A percentile compares a stretch with the other conserved stretches of the same genome.
phyloP scores from a whole-genome alignment of 2,329 filamentous ascomycete genomes.

The Trichophyton rubrum region DNA sequence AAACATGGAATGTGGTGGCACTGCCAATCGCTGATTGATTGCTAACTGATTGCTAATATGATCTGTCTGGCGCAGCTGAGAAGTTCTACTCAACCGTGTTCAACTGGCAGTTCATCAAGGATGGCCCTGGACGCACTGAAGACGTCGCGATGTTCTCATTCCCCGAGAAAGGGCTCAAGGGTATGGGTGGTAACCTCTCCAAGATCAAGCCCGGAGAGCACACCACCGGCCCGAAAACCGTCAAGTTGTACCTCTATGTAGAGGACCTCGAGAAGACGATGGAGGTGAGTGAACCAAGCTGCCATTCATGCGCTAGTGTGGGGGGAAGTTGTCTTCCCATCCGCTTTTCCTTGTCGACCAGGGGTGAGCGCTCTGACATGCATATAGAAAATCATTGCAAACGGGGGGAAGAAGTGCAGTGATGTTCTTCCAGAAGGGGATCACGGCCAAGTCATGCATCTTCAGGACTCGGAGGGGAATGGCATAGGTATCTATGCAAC shows the following conservation, averaged over 20 bases:
- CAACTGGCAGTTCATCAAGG: constrained; percentile 15
- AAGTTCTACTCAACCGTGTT: constrained; percentile 17
- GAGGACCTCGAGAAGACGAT: constrained; percentile 13
- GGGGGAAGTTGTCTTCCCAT: background rate
- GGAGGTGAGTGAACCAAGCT: constrained; percentile 9
- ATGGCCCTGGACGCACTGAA: constrained; percentile 8
- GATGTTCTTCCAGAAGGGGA: constrained; percentile 4
- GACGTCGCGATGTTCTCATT: constrained; percentile 15
- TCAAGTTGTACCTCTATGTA: constrained; percentile 17
- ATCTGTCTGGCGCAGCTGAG: constrained; percentile 10
- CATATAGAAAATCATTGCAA: constrained; percentile 5
- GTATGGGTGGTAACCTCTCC: constrained; percentile 14
- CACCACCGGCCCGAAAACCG: constrained; percentile 8
- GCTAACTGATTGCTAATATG: background rate
- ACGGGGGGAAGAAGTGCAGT: constrained; percentile 5
- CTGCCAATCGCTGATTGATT: background rate
- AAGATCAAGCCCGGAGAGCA: constrained; percentile 9
- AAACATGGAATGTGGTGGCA: background rate
- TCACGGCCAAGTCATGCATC: constrained; percentile 1
- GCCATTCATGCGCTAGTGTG: background rate
- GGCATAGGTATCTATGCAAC: constrained; percentile 3
- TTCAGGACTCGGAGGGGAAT: constrained; percentile 7
- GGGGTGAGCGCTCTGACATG: background rate
- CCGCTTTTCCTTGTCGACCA: background rate
- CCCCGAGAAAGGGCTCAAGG: constrained; percentile 9